Evolutionary conservation across 176 grass and related monocot species (phyloP).

Genomic region (Musa schizocarpa): DNA sequence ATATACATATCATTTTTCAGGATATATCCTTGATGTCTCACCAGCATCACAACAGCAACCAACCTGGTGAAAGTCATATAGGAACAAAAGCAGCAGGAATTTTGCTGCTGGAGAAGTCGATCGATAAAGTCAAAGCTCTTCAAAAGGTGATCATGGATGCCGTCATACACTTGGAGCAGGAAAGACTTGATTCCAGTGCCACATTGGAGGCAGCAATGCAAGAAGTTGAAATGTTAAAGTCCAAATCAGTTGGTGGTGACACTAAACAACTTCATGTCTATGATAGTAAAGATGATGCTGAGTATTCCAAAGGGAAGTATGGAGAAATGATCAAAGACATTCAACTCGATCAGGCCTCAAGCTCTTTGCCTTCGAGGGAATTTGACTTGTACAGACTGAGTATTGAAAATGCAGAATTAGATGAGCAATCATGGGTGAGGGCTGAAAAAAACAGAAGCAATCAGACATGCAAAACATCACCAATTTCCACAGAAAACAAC

Average conservation of each 20-base stretch:
- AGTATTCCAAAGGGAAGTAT: conserved; percentile 22
- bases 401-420: not conserved
- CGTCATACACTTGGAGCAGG: conserved; percentile 34
- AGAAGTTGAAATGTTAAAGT: conserved; percentile 40
- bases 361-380: not conserved
- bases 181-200: conserved; percentile 29
- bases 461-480: not conserved
- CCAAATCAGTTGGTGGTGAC: conserved; percentile 16
- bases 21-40: conserved; percentile 11
- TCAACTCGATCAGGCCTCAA: conserved; percentile 14
- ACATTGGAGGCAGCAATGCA: conserved; percentile 22
- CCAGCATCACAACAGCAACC: conserved; percentile 5
- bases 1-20: conserved; percentile 23
- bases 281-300: conserved; percentile 12
- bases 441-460: not conserved
- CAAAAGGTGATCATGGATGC: conserved; percentile 27
- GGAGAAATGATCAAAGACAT: conserved; percentile 9
- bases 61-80: not conserved
- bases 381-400: not conserved
- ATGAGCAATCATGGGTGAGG: not conserved
- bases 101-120: conserved; percentile 38
- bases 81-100: conserved; percentile 11
- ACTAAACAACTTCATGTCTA: conserved; percentile 11
- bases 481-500: not conserved
- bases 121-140: conserved; percentile 62